These are phyloP conservation scores for Apiospora kogelbergensis DNA, from an alignment of 2,329 filamentous ascomycete genomes.

Conservation along the genomic window DNA sequence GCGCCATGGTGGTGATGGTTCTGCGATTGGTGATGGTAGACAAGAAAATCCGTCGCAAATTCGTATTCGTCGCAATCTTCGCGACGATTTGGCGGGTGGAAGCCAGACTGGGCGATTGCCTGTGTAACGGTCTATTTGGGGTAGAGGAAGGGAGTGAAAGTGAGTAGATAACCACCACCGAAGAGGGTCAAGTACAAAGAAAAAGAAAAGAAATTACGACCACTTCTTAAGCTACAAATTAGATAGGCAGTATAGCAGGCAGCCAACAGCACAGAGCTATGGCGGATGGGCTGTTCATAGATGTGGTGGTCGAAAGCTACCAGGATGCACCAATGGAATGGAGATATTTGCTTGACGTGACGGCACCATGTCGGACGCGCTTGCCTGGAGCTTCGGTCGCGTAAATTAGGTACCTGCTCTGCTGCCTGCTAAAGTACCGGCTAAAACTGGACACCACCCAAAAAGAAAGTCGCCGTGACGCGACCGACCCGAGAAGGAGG, in stretches of 20 bases:
- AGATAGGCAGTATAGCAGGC: background rate
- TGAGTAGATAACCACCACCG: background rate
- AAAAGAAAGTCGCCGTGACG: background rate
- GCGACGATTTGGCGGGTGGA: constrained; percentile 19
- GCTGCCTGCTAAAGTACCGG: background rate
- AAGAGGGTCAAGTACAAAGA: background rate
- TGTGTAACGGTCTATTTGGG: background rate
- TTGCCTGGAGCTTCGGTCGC: background rate
- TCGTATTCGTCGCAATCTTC: constrained; percentile 25
- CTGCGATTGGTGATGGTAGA: constrained; percentile 8
- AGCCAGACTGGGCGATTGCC: background rate
- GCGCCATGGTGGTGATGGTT: constrained; percentile 25
- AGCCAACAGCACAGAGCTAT: background rate
- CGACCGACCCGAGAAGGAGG: background rate
- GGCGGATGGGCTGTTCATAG: background rate
- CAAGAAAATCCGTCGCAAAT: constrained; percentile 20
- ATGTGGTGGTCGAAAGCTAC: background rate
- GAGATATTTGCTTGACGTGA: constrained; percentile 4
- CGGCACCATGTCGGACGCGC: background rate
- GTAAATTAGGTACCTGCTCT: background rate
- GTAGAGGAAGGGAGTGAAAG: background rate
- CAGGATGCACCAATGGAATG: background rate
- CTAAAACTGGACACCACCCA: background rate
- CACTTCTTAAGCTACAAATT: background rate
- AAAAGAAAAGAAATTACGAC: too few species aligned